Evolutionary conservation across 75 land plant species (phyloP).

Genomic region (Isoetes taiwanensis): DNA sequence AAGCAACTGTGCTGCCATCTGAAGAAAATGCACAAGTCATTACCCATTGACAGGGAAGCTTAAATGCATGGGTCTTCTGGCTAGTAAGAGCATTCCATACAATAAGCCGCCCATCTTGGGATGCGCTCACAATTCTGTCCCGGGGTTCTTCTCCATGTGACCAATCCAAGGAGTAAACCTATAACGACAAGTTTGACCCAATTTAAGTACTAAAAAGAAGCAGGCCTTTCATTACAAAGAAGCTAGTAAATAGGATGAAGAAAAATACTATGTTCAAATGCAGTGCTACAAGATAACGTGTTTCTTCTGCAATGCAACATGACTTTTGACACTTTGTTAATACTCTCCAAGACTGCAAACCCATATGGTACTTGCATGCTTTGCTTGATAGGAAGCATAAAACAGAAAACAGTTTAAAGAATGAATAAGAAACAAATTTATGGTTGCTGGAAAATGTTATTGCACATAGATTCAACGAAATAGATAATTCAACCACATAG

Average conservation of each 20-base stretch:
- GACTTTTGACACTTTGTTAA: too few species aligned
- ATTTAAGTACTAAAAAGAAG: too few species aligned
- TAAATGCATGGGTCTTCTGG: constrained; percentile 95
- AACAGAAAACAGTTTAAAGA: background rate
- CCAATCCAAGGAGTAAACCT: constrained; percentile 97
- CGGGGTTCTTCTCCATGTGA: constrained; percentile 33
- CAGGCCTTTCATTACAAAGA: too few species aligned
- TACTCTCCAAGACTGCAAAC: too few species aligned
- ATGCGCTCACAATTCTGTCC: constrained; percentile 90
- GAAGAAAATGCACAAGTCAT: constrained; percentile 98
- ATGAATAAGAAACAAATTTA: background rate
- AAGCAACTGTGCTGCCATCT: constrained; percentile 70
- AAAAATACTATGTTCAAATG: too few species aligned
- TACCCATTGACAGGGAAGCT: constrained; percentile 95
- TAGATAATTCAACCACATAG: too few species aligned
- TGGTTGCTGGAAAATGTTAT: background rate
- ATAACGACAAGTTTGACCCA: background rate
- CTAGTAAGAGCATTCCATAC: constrained; percentile 97
- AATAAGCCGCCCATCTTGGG: constrained; percentile 87
- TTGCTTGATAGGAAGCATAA: too few species aligned
- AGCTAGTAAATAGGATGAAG: too few species aligned
- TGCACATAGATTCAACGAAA: background rate
- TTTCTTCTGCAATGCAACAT: too few species aligned
- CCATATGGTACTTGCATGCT: too few species aligned
- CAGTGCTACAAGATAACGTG: too few species aligned